These are phyloP conservation scores for Phaffia rhodozyma DNA, from an alignment of 1,284 basidiomycete species.

Conservation along the genomic window DNA sequence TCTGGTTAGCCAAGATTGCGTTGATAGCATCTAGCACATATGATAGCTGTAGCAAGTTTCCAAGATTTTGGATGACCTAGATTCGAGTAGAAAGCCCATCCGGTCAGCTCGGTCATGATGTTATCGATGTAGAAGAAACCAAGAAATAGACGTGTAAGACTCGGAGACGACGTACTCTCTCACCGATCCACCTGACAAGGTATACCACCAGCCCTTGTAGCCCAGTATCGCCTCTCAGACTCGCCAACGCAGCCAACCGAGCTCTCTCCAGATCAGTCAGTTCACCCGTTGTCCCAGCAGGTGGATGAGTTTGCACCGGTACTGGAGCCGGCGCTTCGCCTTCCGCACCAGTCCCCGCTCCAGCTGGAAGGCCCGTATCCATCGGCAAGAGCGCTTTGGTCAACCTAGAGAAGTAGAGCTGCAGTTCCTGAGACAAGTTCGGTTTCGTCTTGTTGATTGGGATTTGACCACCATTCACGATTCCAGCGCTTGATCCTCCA, in stretches of 20 bases:
- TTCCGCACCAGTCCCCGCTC: neutral
- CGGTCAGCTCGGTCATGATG: neutral
- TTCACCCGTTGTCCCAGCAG: neutral
- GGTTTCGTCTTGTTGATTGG: constrained; percentile 42
- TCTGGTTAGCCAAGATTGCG: constrained; percentile 68
- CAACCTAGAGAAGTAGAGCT: constrained; percentile 87
- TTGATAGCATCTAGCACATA: constrained; percentile 69
- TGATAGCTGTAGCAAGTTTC: constrained; percentile 47
- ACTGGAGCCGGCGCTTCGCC: neutral
- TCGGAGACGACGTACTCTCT: constrained; percentile 39
- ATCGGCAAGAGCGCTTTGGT: constrained; percentile 68
- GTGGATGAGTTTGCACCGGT: too few relatives aligned
- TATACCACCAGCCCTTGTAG: constrained; percentile 90
- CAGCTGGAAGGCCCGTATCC: neutral
- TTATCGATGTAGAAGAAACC: neutral
- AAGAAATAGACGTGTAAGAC: constrained; percentile 45
- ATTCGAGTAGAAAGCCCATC: too few relatives aligned
- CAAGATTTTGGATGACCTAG: constrained; percentile 20
- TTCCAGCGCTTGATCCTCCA: constrained; percentile 20
- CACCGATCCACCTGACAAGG: constrained; percentile 85
- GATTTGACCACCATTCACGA: neutral
- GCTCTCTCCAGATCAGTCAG: constrained; percentile 40
- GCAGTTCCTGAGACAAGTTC: constrained; percentile 86
- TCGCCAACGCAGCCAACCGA: constrained; percentile 76
- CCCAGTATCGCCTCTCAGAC: constrained; percentile 78